Evolutionary conservation across 441 rosid genomes (phyloP), one percentile per base, ranked within the genome.

Genomic region (Pelargonium fulgidum): DNA sequence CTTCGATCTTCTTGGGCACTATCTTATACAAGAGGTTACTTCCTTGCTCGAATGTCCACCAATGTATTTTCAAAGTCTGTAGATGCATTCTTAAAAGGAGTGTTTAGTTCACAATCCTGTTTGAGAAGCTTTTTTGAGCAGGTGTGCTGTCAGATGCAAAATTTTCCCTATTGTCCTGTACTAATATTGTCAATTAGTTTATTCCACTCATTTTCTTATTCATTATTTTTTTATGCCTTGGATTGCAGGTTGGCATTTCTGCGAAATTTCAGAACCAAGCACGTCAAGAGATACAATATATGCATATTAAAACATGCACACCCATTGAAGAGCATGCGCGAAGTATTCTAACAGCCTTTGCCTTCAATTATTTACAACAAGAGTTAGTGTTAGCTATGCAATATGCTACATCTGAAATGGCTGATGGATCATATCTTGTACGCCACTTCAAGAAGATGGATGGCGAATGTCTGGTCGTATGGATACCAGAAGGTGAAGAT

Each of bases 261-360:
- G 85, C 86, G 63, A 78, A 75, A 72, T 73, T 81, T 39, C 74
- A 72, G 74, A 85, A 77, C 77, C 85, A 76, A 73, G 68, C 66
- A 63, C 68, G 67, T 62, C 81, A 82, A 44, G 79, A 52, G 48
- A 70, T 82, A 72, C 89, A 78, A 67, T 87, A 77, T 74, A 71
- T 81, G 76, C 85, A 70, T 69, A 58, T 81, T 68, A 91, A 85
- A 77, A 87, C 95, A 13, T 81, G 85, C 83, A 83, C 84, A 80
- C 98, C 94, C 39, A 87, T 93, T 77, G 98, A 93, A 85, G 93
- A 85, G 72, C 94, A 91, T 50, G 95, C 95, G 17, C 84, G 85
- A 22, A 81, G 78, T 69, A 65, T 88, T 79, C 88, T 91, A 50
- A 86, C 96, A 59, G 91, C 96, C 59, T 91, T 79, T 67, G 92